These are phyloP conservation scores for Ajuga reptans DNA, from an alignment of 305 asterid species.

Conservation along the genomic window DNA sequence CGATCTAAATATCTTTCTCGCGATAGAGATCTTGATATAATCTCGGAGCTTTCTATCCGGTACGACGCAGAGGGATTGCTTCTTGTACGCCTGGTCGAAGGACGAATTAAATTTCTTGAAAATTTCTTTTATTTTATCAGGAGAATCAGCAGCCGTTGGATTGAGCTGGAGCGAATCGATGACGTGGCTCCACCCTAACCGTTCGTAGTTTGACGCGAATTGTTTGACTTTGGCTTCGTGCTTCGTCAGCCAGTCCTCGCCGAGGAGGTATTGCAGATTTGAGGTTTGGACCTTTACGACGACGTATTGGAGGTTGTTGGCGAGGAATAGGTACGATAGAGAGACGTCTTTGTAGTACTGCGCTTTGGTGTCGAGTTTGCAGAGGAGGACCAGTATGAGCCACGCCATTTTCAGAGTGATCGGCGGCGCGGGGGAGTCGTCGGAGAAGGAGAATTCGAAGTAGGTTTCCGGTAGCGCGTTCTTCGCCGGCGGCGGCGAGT, in stretches of 20 bases:
- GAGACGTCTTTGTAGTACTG: slow-evolving; percentile 58
- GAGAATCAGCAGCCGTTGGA: slow-evolving; percentile 27
- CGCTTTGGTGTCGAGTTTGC: slow-evolving; percentile 62
- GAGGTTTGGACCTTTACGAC: slow-evolving; percentile 53
- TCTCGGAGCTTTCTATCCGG: slow-evolving; percentile 58
- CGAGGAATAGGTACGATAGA: slow-evolving; percentile 56
- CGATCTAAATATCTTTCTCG: slow-evolving; percentile 34
- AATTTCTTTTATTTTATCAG: slow-evolving; percentile 37
- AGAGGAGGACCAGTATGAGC: slow-evolving; percentile 53
- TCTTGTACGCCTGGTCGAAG: slow-evolving; percentile 59
- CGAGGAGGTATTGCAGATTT: slow-evolving; percentile 53
- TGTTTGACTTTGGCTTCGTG: slow-evolving; percentile 53
- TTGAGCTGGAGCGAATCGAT: slow-evolving; percentile 41
- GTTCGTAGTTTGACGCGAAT: slow-evolving; percentile 48
- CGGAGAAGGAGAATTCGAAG: slow-evolving; percentile 46
- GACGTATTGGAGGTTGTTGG: slow-evolving; percentile 65
- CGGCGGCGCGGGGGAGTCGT: slow-evolving; percentile 39
- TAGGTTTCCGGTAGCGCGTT: slow-evolving; percentile 41
- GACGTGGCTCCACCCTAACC: slow-evolving; percentile 76
- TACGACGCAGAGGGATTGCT: slow-evolving; percentile 50
- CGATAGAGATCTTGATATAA: slow-evolving; percentile 40
- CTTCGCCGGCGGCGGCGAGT: slow-evolving; percentile 36
- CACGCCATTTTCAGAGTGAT: slow-evolving; percentile 52
- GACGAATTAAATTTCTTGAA: slow-evolving; percentile 53
- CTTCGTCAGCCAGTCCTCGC: slow-evolving; percentile 60